Conservation (phyloP, 352 stramenopile genomes). For the Labyrinthula sp. region DNA sequence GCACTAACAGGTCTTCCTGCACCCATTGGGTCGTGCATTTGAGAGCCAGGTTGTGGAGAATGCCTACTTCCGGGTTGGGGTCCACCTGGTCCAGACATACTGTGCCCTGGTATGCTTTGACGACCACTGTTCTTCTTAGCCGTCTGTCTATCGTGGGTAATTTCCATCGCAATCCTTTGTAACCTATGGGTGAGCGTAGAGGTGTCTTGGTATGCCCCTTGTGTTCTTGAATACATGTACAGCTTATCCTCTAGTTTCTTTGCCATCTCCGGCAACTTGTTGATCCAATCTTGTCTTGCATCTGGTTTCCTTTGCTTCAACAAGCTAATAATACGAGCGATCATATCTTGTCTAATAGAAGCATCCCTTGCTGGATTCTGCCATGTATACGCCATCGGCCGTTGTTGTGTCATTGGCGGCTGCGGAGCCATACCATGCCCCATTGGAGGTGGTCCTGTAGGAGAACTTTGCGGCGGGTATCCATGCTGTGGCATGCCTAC, state of each 20-base stretch:
- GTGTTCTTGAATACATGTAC: constrained; percentile 58
- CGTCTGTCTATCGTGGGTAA: constrained; percentile 34
- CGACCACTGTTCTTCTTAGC: not conserved
- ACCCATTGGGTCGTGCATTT: not conserved
- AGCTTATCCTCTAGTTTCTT: constrained; percentile 84
- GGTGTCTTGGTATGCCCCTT: constrained; percentile 82
- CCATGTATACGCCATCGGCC: not conserved
- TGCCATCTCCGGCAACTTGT: constrained; percentile 90
- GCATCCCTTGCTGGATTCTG: constrained; percentile 15
- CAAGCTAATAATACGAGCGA: constrained; percentile 60
- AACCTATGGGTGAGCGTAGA: constrained; percentile 75
- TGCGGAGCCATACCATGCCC: too few relatives aligned
- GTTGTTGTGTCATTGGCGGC: constrained; percentile 4
- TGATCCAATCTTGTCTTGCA: constrained; percentile 76
- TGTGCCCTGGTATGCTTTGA: not conserved
- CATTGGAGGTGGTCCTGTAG: too few relatives aligned
- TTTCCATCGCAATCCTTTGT: constrained; percentile 70
- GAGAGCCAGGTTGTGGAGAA: constrained; percentile 1
- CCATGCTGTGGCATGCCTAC: too few relatives aligned
- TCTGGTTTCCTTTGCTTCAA: constrained; percentile 80
- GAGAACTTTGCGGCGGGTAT: too few relatives aligned
- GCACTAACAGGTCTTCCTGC: not conserved
- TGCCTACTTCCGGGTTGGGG: constrained; percentile 11
- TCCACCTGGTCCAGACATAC: constrained; percentile 37
- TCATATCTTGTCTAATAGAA: constrained; percentile 17